These are phyloP conservation scores for Mycena alexandri DNA, from an alignment of 768 basidiomycete genomes.

Conservation along the genomic window DNA sequence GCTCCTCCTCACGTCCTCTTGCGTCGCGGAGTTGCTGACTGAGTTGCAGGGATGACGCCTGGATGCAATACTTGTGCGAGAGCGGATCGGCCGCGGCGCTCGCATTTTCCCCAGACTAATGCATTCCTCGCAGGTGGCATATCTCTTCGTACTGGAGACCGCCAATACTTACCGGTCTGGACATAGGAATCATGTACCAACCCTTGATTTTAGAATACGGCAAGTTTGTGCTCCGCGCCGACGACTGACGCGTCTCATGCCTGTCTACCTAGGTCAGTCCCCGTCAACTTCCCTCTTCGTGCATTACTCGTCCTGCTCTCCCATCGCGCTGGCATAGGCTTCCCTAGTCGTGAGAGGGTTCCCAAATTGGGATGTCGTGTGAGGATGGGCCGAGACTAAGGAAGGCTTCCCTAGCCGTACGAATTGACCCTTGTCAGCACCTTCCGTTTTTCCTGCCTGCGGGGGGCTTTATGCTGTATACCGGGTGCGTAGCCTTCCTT, in stretches of 20 bases:
- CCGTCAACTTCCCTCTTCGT: constrained; percentile 41
- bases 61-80: constrained; percentile 21
- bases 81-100: not conserved
- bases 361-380: too few species aligned
- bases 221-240: constrained; percentile 18
- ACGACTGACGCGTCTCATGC: not conserved
- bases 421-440: constrained; percentile 57
- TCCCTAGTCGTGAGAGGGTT: constrained; percentile 3
- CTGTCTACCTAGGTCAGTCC: constrained; percentile 8
- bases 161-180: constrained; percentile 51
- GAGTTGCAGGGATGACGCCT: constrained; percentile 3
- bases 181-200: constrained; percentile 55
- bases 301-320: constrained; percentile 7
- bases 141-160: constrained; percentile 47
- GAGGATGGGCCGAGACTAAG: too few species aligned
- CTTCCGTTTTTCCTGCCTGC: not conserved
- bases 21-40: not conserved
- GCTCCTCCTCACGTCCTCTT: not conserved
- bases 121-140: constrained; percentile 1
- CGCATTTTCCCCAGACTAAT: not conserved
- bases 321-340: not conserved
- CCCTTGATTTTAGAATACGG: constrained; percentile 55
- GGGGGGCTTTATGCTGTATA: constrained; percentile 6
- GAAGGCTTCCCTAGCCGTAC: too few species aligned
- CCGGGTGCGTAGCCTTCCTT: not conserved